phyloP scores from a whole-genome alignment of 371 early-diverging fungal species.

The Dichotomocladium elegans region DNA sequence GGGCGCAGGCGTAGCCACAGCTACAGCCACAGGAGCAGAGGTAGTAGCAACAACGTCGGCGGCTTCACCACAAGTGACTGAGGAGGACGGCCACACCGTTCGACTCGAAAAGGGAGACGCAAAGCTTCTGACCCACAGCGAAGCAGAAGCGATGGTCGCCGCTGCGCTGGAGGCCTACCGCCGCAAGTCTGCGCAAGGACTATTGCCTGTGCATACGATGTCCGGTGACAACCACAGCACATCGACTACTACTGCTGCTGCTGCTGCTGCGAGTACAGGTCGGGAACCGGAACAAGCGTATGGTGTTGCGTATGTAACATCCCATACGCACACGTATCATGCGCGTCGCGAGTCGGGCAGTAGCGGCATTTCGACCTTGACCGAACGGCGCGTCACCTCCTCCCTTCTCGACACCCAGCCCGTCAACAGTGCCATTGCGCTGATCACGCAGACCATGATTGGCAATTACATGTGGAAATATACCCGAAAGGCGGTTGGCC shows the following conservation, averaged over 20 bases:
- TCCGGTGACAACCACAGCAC: no score
- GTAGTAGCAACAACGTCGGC: no score
- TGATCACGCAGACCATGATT: conserved; percentile 75
- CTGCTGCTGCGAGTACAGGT: neutral
- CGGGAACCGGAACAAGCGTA: conserved; percentile 1
- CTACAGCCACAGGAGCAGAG: no score
- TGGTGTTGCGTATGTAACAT: neutral
- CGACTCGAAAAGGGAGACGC: no score
- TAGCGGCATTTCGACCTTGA: conserved; percentile 12
- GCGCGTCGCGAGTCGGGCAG: conserved; percentile 9
- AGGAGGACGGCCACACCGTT: no score
- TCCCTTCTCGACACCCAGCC: no score
- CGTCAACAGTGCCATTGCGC: conserved; percentile 19
- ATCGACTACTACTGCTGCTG: neutral
- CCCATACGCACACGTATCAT: neutral
- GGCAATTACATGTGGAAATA: conserved; percentile 73
- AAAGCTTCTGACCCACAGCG: neutral
- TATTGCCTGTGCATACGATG: no score
- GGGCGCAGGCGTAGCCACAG: no score
- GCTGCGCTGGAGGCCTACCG: neutral
- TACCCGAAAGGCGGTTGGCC: conserved; percentile 50
- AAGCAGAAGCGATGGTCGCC: conserved; percentile 8
- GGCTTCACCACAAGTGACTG: no score
- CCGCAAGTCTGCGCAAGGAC: neutral
- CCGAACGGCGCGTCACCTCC: no score